Evolutionary conservation across 371 early-diverging fungal genomes (phyloP).

Genomic region (Mucor plumbeus): DNA sequence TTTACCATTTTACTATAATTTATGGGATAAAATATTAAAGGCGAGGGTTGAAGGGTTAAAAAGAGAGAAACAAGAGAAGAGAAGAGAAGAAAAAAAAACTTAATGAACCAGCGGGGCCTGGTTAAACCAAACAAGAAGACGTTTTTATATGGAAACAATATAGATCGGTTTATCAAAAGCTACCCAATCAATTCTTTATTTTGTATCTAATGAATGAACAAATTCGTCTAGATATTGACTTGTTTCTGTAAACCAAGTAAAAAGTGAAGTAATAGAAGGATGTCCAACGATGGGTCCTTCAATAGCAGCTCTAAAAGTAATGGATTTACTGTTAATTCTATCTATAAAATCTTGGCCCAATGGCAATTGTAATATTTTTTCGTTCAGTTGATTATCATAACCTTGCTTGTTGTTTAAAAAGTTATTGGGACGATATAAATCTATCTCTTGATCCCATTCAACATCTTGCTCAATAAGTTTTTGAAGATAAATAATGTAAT

Average conservation of each 20-base stretch:
- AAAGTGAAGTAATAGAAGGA: constrained; percentile 34
- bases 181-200: constrained; percentile 9
- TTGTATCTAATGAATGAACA: background rate
- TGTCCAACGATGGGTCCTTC: constrained; percentile 28
- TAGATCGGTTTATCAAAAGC: background rate
- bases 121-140: background rate
- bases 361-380: constrained; percentile 38
- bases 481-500: constrained; percentile 18
- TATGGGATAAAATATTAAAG: too few species aligned
- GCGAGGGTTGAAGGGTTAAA: too few species aligned
- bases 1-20: too few species aligned
- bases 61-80: background rate
- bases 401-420: constrained; percentile 15
- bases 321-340: constrained; percentile 22
- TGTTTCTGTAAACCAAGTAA: constrained; percentile 31
- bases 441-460: constrained; percentile 27
- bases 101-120: constrained; percentile 15
- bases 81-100: constrained; percentile 7
- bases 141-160: background rate
- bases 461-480: constrained; percentile 33
- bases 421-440: constrained; percentile 5
- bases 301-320: constrained; percentile 35
- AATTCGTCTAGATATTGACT: constrained; percentile 1
- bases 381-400: constrained; percentile 23
- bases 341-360: constrained; percentile 35